Percentiles rank a stretch among this genome's conserved stretches.
Evolutionary conservation across 768 basidiomycete genomes (phyloP).

Genomic region (Auricularia auricula-judae): DNA sequence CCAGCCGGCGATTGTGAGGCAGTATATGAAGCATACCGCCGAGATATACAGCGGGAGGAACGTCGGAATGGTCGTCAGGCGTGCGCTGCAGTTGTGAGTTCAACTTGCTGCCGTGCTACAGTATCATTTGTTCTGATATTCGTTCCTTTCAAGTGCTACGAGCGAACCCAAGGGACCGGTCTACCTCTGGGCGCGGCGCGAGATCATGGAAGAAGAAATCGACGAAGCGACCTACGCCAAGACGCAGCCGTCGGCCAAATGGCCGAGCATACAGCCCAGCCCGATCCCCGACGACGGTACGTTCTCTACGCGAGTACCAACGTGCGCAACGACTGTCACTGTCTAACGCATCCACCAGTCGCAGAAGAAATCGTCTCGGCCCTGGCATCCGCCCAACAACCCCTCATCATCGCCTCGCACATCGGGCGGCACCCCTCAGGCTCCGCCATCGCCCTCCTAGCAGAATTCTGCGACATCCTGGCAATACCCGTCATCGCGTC

Average conservation of each 20-base stretch:
- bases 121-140: not conserved
- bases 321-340: not conserved
- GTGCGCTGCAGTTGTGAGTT: conserved; percentile 54
- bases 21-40: conserved; percentile 60
- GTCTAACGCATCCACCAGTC: conserved; percentile 10
- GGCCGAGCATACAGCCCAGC: conserved; percentile 41
- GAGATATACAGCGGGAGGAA: conserved; percentile 48
- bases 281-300: conserved; percentile 33
- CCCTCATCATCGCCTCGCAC: conserved; percentile 56
- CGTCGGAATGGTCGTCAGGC: conserved; percentile 37
- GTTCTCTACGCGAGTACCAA: conserved; percentile 1
- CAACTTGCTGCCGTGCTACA: not conserved
- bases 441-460: conserved; percentile 32
- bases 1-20: conserved; percentile 57
- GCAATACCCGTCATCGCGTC: conserved; percentile 43
- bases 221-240: conserved; percentile 25
- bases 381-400: conserved; percentile 37
- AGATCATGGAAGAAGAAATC: conserved; percentile 57
- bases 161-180: conserved; percentile 65
- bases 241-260: conserved; percentile 20
- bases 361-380: conserved; percentile 33
- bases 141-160: conserved; percentile 34
- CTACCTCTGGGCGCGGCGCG: conserved; percentile 64
- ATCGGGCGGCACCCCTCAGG: conserved; percentile 39
- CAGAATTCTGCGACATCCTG: conserved; percentile 36